phyloP scores from a whole-genome alignment of 192 early-diverging fungal species.

The Coemansia reversa region DNA sequence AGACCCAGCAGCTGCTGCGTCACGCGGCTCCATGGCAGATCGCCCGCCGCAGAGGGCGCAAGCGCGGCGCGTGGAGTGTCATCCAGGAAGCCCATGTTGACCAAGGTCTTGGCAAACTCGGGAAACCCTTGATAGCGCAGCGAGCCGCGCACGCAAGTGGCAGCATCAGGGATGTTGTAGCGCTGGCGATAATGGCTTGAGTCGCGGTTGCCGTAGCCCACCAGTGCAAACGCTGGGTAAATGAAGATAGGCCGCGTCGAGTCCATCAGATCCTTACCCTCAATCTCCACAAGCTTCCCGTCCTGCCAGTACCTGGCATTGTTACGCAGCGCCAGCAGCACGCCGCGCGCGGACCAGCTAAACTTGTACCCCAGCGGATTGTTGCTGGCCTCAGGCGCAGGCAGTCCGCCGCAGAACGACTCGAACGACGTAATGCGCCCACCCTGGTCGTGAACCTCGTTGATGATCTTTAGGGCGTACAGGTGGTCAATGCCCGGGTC shows the following conservation, averaged over 20 bases:
- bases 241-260: constrained; percentile 88
- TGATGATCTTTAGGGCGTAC: constrained; percentile 85
- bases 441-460: constrained; percentile 77
- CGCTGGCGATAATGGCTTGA: constrained; percentile 90
- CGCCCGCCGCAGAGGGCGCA: constrained; percentile 50
- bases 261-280: constrained; percentile 84
- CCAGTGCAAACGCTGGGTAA: constrained; percentile 95
- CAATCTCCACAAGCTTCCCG: constrained; percentile 84
- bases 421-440: constrained; percentile 88
- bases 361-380: constrained; percentile 99
- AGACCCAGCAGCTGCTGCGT: constrained; percentile 59
- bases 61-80: constrained; percentile 68
- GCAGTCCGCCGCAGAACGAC: constrained; percentile 98
- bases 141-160: constrained; percentile 92
- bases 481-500: constrained; percentile 99
- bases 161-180: constrained; percentile 92
- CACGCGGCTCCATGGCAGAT: constrained; percentile 77
- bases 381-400: constrained; percentile 94
- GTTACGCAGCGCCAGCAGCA: constrained; percentile 94
- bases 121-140: constrained; percentile 97
- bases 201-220: constrained; percentile 97
- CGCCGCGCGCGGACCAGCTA: constrained; percentile 96
- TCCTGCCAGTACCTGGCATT: constrained; percentile 87
- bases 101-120: constrained; percentile 92
- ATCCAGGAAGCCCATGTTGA: constrained; percentile 88